phyloP scores from a whole-genome alignment of 306 rosid species.

The cucumber (Cucumis sativus) region DNA sequence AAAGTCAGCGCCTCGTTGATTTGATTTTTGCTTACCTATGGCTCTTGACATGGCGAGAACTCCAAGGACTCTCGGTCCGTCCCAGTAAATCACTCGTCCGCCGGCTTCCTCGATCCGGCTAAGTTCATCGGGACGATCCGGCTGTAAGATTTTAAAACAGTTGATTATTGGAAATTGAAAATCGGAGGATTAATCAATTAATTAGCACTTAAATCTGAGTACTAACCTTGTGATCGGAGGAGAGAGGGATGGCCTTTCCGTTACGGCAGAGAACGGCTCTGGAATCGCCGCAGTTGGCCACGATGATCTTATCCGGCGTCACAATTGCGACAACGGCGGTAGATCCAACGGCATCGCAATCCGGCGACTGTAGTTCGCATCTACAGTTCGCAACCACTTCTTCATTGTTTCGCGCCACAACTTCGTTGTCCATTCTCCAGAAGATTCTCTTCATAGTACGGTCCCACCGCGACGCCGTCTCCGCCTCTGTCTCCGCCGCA shows the following conservation, averaged over 20 bases:
- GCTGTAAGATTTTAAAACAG: constrained; percentile 18
- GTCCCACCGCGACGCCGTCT: constrained; percentile 16
- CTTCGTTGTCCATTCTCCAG: constrained; percentile 43
- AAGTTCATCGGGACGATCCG: constrained; percentile 61
- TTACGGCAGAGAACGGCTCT: constrained; percentile 52
- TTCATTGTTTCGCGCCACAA: constrained; percentile 11
- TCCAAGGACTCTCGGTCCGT: constrained; percentile 53
- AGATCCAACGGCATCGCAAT: constrained; percentile 56
- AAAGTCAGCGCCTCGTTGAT: not conserved
- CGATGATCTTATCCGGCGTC: constrained; percentile 37
- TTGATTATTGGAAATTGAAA: not conserved
- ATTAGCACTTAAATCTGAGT: not conserved
- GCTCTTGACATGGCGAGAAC: constrained; percentile 65
- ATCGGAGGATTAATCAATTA: not conserved
- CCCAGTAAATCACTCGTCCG: constrained; percentile 58
- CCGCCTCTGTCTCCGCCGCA: not conserved
- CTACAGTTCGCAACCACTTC: constrained; percentile 25
- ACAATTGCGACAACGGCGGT: constrained; percentile 40
- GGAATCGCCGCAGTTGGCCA: constrained; percentile 57
- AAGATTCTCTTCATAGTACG: constrained; percentile 42
- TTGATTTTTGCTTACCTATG: constrained; percentile 26
- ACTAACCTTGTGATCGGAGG: constrained; percentile 52
- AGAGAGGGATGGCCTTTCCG: constrained; percentile 47
- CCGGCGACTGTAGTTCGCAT: constrained; percentile 46
- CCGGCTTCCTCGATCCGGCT: constrained; percentile 42